Percentiles rank a stretch among this genome's conserved stretches.
These are phyloP conservation scores for Carex arenaria DNA, from an alignment of 202 grass and related monocot genomes.

Conservation along the genomic window DNA sequence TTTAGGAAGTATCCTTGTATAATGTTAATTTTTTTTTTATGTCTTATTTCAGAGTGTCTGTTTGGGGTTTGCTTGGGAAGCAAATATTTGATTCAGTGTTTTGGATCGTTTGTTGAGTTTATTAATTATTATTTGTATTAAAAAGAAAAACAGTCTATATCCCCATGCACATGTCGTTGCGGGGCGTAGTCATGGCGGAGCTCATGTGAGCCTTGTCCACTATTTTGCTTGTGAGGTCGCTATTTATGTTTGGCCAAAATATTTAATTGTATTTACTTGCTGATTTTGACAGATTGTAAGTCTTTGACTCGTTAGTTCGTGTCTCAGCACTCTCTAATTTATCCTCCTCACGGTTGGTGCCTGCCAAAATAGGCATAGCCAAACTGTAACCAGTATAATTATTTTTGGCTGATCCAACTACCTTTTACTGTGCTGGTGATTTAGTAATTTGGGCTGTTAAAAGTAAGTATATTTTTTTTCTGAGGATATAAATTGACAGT, in stretches of 20 bases:
- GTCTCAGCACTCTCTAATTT: background rate
- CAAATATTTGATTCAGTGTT: constrained; percentile 35
- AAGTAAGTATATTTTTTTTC: background rate
- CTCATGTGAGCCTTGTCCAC: constrained; percentile 22
- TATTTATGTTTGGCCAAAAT: constrained; percentile 1
- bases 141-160: constrained; percentile 4
- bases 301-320: background rate
- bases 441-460: no score
- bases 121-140: constrained; percentile 10
- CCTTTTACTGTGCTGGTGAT: background rate
- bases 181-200: background rate
- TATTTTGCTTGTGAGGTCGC: constrained; percentile 29
- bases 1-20: constrained; percentile 84
- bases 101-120: constrained; percentile 8
- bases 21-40: constrained; percentile 33
- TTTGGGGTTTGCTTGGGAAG: constrained; percentile 51
- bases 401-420: background rate
- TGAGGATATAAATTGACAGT: no score
- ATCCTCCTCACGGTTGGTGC: background rate
- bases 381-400: background rate
- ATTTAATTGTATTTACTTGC: constrained; percentile 23
- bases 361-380: background rate
- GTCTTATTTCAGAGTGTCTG: constrained; percentile 36
- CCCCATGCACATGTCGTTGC: constrained; percentile 15
- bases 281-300: constrained; percentile 1